Conservation (phyloP, 306 rosid genomes). For the Inga laurina region DNA sequence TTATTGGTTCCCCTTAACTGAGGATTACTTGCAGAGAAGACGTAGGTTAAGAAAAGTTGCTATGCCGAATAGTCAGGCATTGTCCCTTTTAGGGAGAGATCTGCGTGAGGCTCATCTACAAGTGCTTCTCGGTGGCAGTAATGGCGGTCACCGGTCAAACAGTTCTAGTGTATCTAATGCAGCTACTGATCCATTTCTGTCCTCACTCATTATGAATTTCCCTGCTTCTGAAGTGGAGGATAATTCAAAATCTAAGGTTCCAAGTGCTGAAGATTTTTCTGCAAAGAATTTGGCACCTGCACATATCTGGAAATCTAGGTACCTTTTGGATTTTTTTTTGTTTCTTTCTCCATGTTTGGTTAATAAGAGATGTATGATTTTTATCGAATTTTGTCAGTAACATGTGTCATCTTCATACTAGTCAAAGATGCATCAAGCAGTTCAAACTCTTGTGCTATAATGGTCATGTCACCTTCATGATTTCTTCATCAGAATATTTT, state of each 20-base stretch:
- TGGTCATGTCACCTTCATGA: background rate
- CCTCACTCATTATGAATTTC: constrained; percentile 85
- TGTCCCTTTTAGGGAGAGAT: constrained; percentile 76
- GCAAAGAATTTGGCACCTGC: constrained; percentile 49
- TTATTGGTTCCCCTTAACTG: constrained; percentile 58
- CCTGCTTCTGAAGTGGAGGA: constrained; percentile 91
- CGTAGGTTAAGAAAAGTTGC: constrained; percentile 87
- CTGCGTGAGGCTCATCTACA: constrained; percentile 98
- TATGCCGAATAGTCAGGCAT: constrained; percentile 70
- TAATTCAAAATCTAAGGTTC: constrained; percentile 79
- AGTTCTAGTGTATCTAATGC: constrained; percentile 62
- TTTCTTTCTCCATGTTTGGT: constrained; percentile 2
- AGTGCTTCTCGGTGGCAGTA: constrained; percentile 67
- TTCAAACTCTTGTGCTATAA: background rate
- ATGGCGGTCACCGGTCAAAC: constrained; percentile 59
- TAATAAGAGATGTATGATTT: background rate
- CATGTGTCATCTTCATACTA: background rate
- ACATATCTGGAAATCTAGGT: constrained; percentile 94
- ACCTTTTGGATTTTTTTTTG: constrained; percentile 3
- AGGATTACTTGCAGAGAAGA: constrained; percentile 81
- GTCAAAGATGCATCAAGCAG: background rate
- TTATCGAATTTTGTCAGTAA: background rate
- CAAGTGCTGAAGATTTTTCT: constrained; percentile 62
- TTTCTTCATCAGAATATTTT: background rate
- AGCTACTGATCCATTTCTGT: constrained; percentile 79